Conservation (phyloP, 2,329 filamentous ascomycete genomes). For the Fusarium liriodendri region DNA sequence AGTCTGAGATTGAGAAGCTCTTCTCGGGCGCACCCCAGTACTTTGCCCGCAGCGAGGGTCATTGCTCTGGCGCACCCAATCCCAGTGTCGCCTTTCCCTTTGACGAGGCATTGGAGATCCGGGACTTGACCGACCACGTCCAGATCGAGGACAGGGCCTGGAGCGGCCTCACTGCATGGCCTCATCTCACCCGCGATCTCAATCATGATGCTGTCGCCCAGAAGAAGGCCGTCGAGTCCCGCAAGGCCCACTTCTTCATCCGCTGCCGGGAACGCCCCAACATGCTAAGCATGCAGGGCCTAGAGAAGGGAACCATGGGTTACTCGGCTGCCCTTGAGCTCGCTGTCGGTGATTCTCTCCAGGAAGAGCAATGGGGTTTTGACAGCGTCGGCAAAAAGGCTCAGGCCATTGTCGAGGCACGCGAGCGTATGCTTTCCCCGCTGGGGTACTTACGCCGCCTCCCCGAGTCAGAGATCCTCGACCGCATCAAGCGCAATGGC, state of each 20-base stretch:
- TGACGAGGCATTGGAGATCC: slow-evolving; percentile 70
- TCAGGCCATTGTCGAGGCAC: slow-evolving; percentile 66
- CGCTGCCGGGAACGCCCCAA: slow-evolving; percentile 72
- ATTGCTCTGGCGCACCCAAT: slow-evolving; percentile 69
- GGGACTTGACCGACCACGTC: slow-evolving; percentile 73
- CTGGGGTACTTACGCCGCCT: slow-evolving; percentile 66
- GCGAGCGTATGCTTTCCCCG: slow-evolving; percentile 66
- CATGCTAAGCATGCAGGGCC: slow-evolving; percentile 78
- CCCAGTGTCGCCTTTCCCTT: slow-evolving; percentile 76
- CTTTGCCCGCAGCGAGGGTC: slow-evolving; percentile 69
- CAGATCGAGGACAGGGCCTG: slow-evolving; percentile 73
- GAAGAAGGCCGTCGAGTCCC: slow-evolving; percentile 56
- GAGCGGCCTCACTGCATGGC: slow-evolving; percentile 71
- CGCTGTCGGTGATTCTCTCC: slow-evolving; percentile 71
- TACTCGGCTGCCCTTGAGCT: slow-evolving; percentile 76
- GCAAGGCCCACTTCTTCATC: slow-evolving; percentile 68
- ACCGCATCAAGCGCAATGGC: slow-evolving; percentile 68
- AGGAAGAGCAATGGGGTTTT: slow-evolving; percentile 71
- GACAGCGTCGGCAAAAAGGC: slow-evolving; percentile 66
- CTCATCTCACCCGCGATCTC: slow-evolving; percentile 66
- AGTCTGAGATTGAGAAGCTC: slow-evolving; percentile 73
- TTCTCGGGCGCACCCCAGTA: slow-evolving; percentile 83
- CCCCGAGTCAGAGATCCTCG: slow-evolving; percentile 68
- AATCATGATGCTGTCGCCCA: slow-evolving; percentile 58
- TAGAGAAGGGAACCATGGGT: slow-evolving; percentile 78